These are phyloP conservation scores for Xylaria digitata DNA, from an alignment of 2,329 filamentous ascomycete species.

Conservation along the genomic window DNA sequence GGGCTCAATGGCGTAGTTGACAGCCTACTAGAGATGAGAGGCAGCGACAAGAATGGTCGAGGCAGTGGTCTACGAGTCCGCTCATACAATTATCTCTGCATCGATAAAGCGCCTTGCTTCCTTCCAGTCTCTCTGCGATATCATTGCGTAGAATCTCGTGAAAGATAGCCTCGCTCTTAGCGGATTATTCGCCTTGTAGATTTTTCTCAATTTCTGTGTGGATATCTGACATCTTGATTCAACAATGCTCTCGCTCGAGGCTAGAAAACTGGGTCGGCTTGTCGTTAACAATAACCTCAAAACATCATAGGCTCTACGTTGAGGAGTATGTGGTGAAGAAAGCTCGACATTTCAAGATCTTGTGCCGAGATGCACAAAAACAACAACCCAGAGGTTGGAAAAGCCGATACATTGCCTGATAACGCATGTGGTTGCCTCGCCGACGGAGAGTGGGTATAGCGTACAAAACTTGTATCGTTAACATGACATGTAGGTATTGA, in stretches of 20 bases:
- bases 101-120: not conserved
- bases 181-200: constrained; percentile 38
- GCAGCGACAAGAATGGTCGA: no score
- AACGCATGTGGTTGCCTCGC: no score
- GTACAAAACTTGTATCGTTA: not conserved
- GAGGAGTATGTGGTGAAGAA: no score
- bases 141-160: not conserved
- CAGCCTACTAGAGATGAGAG: not conserved
- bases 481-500: not conserved
- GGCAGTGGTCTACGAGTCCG: not conserved
- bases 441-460: no score
- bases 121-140: not conserved
- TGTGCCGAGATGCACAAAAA: not conserved
- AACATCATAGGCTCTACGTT: no score
- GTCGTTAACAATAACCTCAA: no score
- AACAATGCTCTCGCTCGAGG: not conserved
- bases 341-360: not conserved
- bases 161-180: constrained; percentile 45
- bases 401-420: no score
- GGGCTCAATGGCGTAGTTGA: not conserved
- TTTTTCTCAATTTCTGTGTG: constrained; percentile 22
- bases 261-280: not conserved
- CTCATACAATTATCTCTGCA: not conserved
- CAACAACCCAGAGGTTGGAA: not conserved
- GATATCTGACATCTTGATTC: not conserved